Conservation (phyloP, 495 filamentous ascomycete genomes). For the Penicillium taxi region DNA sequence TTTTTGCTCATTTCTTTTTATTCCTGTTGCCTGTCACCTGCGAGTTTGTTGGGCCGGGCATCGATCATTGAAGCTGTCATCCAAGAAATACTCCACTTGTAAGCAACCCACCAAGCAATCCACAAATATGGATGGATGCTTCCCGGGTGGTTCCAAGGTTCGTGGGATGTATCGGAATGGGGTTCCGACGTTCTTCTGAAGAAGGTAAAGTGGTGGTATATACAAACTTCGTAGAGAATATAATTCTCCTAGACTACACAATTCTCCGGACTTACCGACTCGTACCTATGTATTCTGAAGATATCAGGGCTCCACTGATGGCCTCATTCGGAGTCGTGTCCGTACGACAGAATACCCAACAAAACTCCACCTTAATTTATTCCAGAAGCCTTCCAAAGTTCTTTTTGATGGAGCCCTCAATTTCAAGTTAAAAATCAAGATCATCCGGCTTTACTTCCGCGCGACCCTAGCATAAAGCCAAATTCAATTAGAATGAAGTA, state of each 20-base stretch:
- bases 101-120: too few relatives aligned
- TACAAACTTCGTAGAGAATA: too few relatives aligned
- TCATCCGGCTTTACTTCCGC: constrained; percentile 25
- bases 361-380: too few relatives aligned
- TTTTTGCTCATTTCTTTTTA: constrained; percentile 5
- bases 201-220: too few relatives aligned
- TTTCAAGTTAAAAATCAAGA: constrained; percentile 13
- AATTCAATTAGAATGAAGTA: too few relatives aligned
- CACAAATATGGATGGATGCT: constrained; percentile 3
- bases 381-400: constrained; percentile 19
- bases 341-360: too few relatives aligned
- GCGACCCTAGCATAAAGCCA: constrained; percentile 12
- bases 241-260: too few relatives aligned
- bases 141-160: constrained; percentile 9
- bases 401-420: constrained; percentile 8
- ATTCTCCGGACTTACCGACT: too few relatives aligned
- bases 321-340: too few relatives aligned
- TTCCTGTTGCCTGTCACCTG: constrained; percentile 6
- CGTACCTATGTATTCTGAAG: too few relatives aligned
- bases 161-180: constrained; percentile 10
- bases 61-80: constrained; percentile 8
- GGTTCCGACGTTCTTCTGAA: constrained; percentile 4
- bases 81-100: constrained; percentile 1
- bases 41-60: constrained; percentile 2
- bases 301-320: too few relatives aligned